These are phyloP conservation scores for Candida verbasci DNA, from an alignment of 805 yeast genomes.

Conservation along the genomic window DNA sequence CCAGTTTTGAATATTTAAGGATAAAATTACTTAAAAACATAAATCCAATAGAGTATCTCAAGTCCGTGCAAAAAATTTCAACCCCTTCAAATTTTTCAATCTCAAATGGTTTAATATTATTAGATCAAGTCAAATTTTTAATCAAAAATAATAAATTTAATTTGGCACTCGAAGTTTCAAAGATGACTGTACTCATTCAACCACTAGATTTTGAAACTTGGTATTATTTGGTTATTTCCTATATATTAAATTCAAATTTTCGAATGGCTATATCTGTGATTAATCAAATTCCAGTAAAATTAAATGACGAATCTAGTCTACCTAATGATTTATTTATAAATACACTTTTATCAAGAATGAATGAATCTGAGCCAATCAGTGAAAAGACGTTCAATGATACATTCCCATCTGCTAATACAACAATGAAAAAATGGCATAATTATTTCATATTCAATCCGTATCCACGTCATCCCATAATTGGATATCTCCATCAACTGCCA, in stretches of 20 bases:
- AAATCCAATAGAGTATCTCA: constrained; percentile 19
- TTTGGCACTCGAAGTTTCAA: constrained; percentile 56
- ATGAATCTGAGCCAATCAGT: constrained; percentile 20
- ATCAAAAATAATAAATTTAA: constrained; percentile 48
- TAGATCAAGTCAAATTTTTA: constrained; percentile 63
- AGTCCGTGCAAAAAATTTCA: constrained; percentile 9
- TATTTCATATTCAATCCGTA: constrained; percentile 24
- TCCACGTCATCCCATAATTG: constrained; percentile 31
- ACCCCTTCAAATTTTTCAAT: constrained; percentile 32
- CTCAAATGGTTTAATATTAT: constrained; percentile 54
- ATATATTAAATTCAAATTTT: constrained; percentile 52
- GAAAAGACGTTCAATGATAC: constrained; percentile 23
- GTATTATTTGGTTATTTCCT: constrained; percentile 59
- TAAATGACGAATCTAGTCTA: constrained; percentile 14
- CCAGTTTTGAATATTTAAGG: constrained; percentile 7
- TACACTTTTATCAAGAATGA: constrained; percentile 16
- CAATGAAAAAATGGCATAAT: constrained; percentile 30
- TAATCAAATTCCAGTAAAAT: constrained; percentile 65
- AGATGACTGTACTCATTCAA: constrained; percentile 56
- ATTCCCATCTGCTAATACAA: constrained; percentile 30
- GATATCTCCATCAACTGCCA: constrained; percentile 33
- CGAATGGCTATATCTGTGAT: constrained; percentile 60
- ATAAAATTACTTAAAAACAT: constrained; percentile 17
- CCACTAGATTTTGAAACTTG: constrained; percentile 77
- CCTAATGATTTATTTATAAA: constrained; percentile 21